Conservation (phyloP, 2,329 filamentous ascomycete species). For the Alternaria brassicicola region DNA sequence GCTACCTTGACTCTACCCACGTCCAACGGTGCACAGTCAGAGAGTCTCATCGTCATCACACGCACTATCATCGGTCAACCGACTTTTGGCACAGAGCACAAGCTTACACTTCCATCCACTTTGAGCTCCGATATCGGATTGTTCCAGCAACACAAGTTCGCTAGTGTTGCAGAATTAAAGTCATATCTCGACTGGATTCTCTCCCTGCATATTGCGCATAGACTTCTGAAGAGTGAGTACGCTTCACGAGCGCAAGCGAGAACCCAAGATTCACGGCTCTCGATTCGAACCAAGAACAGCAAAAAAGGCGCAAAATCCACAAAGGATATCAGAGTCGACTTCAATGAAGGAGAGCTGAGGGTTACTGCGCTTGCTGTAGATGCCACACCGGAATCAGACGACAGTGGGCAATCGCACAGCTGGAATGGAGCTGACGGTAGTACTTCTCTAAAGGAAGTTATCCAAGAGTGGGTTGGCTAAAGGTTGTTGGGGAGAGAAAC, state of each 20-base stretch:
- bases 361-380: conserved; percentile 14
- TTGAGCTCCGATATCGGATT: conserved; percentile 37
- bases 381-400: conserved; percentile 8
- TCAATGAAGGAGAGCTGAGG: conserved; percentile 27
- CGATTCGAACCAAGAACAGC: conserved; percentile 26
- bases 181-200: conserved; percentile 45
- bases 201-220: conserved; percentile 40
- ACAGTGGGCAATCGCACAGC: conserved; percentile 22
- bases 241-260: conserved; percentile 23
- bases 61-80: conserved; percentile 44
- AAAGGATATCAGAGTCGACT: conserved; percentile 29
- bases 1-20: conserved; percentile 38
- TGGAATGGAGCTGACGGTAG: conserved; percentile 32
- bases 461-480: conserved; percentile 35
- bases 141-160: conserved; percentile 38
- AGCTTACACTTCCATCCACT: conserved; percentile 39
- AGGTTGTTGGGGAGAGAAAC: background rate
- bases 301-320: conserved; percentile 26
- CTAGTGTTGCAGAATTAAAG: conserved; percentile 33
- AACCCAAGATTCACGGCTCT: conserved; percentile 31
- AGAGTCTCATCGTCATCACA: conserved; percentile 35
- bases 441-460: conserved; percentile 27
- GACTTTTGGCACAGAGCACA: conserved; percentile 45
- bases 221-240: conserved; percentile 35
- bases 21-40: conserved; percentile 21